phyloP scores from a whole-genome alignment of 2,329 filamentous ascomycete genomes.

The Didymella segeticola region DNA sequence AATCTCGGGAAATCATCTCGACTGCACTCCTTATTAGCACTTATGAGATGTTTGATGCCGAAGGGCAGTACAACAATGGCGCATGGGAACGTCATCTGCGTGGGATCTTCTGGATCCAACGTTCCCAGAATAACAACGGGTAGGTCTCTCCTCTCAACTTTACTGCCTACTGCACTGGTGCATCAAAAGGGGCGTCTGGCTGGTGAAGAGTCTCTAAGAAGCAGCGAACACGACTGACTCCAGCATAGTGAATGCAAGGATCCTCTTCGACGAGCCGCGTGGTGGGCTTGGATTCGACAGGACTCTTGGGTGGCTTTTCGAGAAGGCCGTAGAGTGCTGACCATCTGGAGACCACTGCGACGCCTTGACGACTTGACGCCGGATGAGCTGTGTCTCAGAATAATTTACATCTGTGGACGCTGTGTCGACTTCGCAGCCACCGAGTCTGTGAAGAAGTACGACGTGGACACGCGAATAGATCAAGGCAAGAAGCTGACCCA shows the following conservation, averaged over 20 bases:
- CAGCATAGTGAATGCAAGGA: constrained; percentile 55
- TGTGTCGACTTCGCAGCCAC: constrained; percentile 65
- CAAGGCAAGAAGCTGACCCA: constrained; percentile 56
- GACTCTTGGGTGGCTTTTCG: constrained; percentile 70
- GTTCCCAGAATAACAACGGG: constrained; percentile 66
- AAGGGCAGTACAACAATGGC: constrained; percentile 50
- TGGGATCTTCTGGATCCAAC: constrained; percentile 70
- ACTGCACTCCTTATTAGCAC: constrained; percentile 67
- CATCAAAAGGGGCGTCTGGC: neutral
- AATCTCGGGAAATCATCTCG: constrained; percentile 64
- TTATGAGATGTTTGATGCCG: constrained; percentile 71
- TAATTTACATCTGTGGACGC: constrained; percentile 63
- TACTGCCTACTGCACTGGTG: neutral
- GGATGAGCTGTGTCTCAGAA: constrained; percentile 61
- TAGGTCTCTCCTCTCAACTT: neutral
- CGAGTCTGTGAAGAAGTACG: constrained; percentile 51
- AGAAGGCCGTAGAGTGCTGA: constrained; percentile 63
- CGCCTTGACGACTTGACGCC: constrained; percentile 57
- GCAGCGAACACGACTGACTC: neutral
- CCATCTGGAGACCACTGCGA: constrained; percentile 64
- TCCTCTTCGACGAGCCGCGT: constrained; percentile 64
- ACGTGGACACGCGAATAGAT: constrained; percentile 55
- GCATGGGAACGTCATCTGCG: constrained; percentile 69
- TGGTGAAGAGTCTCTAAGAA: neutral
- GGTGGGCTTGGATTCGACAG: constrained; percentile 73